Base-by-base conservation (phyloP, 345 rosid species). In the Tarenaya hassleriana region DNA sequence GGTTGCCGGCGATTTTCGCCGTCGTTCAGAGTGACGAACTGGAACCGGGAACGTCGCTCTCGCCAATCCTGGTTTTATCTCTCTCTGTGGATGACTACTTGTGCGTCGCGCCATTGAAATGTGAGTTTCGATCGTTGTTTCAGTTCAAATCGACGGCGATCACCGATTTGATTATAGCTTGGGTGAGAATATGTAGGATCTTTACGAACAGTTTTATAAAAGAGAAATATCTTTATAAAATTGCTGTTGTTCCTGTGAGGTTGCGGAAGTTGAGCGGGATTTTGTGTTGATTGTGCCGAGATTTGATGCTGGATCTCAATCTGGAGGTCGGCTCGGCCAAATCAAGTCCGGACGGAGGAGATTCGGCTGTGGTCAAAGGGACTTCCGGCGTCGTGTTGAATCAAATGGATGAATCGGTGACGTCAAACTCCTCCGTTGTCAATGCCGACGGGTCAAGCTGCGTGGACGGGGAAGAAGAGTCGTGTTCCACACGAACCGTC, bases 221-320 rank as follows among this genome's bases (percentile, higher is more conserved):
- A 65, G 62, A 40, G 56, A 43, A 41, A 41, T 17, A 18, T 17
- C 0, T 59, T 54, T 16, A 60, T 40, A 35, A 17, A 50, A 13
- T 48, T 47, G 38, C 4, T 61, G 10, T 17, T 8, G 48, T 47
- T 49, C 32, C 37, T 39, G 47, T 58, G 63, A 17, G 50, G 39
- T 21, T 38, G 39, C 4, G 16, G 69, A 39, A 56, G 47, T 43
- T 50, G 16, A 34, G 20, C 19, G 29, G n/a, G 19, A 42, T 10
- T 32, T 52, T 21, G 33, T 49, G 58, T 56, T 68, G 71, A 55
- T 46, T 67, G 29, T 24, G 29, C 50, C 50, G 37, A 55, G 33
- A 55, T 46, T 41, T 53, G 52, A 86, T 90, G 97, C 70, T 90
- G 68, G 97, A 90, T 90, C 94, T 90, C 66, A 84, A 86, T 66